A percentile compares a stretch with the other conserved stretches of the same genome.
These are phyloP conservation scores for Thinopyrum elongatum DNA, from an alignment of 176 grass and related monocot species.

Conservation along the genomic window DNA sequence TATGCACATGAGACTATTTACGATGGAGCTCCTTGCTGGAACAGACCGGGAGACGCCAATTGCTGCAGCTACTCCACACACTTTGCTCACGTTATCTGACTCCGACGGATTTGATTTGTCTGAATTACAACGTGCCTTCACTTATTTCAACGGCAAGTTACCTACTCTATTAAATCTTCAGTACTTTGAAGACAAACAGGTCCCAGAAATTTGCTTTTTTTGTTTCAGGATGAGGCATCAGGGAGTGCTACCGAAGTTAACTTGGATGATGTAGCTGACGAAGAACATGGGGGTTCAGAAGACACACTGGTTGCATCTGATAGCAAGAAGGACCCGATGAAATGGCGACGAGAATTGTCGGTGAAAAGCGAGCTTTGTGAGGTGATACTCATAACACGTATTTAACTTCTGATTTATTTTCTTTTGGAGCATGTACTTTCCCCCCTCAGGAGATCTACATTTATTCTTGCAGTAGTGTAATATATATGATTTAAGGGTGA, in stretches of 20 bases:
- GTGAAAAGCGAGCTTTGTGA: constrained; percentile 75
- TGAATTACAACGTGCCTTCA: constrained; percentile 69
- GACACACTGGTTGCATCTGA: constrained; percentile 30
- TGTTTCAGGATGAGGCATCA: constrained; percentile 50
- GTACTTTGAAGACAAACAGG: background rate
- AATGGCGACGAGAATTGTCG: constrained; percentile 69
- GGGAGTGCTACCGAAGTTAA: too few species aligned
- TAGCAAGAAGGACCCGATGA: constrained; percentile 74
- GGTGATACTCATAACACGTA: constrained; percentile 37
- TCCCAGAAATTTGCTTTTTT: constrained; percentile 17
- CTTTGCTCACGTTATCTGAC: constrained; percentile 64
- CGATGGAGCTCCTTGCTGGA: constrained; percentile 22
- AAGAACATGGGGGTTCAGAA: constrained; percentile 15
- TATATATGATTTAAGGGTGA: background rate
- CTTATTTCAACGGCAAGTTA: constrained; percentile 63
- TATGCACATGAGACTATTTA: background rate
- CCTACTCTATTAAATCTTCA: background rate
- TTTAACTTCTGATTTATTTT: background rate
- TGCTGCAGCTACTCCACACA: constrained; percentile 78
- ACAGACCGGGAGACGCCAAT: constrained; percentile 79
- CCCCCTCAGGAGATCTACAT: background rate
- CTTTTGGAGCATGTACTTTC: background rate
- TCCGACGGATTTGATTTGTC: constrained; percentile 62
- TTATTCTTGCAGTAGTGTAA: background rate
- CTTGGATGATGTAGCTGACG: constrained; percentile 16